phyloP scores from a whole-genome alignment of 2,329 filamentous ascomycete species.

The Penicillium sp. region DNA sequence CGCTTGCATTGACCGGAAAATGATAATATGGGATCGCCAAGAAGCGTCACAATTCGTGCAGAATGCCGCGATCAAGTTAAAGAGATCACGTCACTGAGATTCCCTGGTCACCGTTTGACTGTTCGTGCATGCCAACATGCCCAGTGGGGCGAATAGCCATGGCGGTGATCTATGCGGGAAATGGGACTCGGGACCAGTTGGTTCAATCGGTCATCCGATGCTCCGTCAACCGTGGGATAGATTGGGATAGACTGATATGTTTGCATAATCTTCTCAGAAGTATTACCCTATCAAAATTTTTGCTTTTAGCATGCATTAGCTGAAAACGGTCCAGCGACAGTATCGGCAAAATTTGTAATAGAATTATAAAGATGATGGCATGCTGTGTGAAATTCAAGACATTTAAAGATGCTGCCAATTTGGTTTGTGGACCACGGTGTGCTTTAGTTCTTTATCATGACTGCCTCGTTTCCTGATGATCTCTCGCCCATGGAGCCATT shows the following conservation, averaged over 20 bases:
- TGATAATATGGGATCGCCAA: constrained; percentile 3
- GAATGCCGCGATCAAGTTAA: neutral
- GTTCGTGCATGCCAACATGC: neutral
- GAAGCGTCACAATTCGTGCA: neutral
- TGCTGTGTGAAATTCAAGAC: neutral
- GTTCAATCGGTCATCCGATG: neutral
- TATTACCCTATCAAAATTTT: neutral
- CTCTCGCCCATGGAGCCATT: neutral
- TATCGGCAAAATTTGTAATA: neutral
- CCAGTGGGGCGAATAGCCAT: neutral
- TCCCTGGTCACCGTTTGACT: neutral
- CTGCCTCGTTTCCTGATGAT: neutral
- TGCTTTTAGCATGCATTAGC: neutral
- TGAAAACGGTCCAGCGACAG: neutral
- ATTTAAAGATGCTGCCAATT: neutral
- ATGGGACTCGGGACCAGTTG: neutral
- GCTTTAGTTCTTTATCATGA: neutral
- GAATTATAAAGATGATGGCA: neutral
- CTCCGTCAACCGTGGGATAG: neutral
- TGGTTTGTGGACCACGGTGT: neutral
- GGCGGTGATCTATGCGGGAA: neutral
- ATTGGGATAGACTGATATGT: neutral
- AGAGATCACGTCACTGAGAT: neutral
- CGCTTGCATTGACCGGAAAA: constrained; percentile 1
- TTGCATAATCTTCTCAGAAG: neutral